Evolutionary conservation across 2,329 filamentous ascomycete genomes (phyloP), one percentile per base, ranked within the genome.

Genomic region (Cercospora janseana): DNA sequence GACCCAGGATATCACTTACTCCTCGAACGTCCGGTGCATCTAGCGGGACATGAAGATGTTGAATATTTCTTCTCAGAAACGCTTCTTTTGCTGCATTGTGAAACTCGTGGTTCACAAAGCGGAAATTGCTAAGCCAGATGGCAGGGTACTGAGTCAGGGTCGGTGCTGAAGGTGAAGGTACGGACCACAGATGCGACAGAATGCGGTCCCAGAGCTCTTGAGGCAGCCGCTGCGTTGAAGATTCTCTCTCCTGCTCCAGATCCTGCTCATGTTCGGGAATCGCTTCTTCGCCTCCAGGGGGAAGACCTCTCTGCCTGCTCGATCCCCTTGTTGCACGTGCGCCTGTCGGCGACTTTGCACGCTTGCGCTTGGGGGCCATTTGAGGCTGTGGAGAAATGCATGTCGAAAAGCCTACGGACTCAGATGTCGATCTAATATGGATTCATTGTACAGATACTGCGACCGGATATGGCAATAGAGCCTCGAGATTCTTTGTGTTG

Each of bases 131-230:
- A 8, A 38, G 20, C 35, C 35, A 38, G n/a, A n/a, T n/a, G n/a
- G n/a, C n/a, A 2, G 13, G 20, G 10, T 23, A 15, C 20, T 34
- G 15, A 4, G 20, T 34, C 13, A 9, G 20, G 31, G 31, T 18
- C 7, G 31, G 31, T 13, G 15, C 15, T 16, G 15, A 16, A 2
- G 31, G 8, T 34, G 9, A 7, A 18, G 8, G 7, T 16, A 13
- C 10, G 24, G 16, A 38, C 18, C 34, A 38, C 12, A 38, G 15
- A 26, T 15, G 16, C 35, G 13, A 13, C 23, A 40, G 35, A 6
- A 40, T 26, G 21, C 26, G 23, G 21, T 40, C 35, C 35, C 35
- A 40, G 21, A 40, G n/a, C 16, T 40, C 35, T 15, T 40, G 35
- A 13, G 35, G 35, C 6, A 40, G 12, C 12, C 20, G 4, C 15